Evolutionary conservation across 352 stramenopile genomes (phyloP), one percentile per base, ranked within the genome.

Genomic region (Globisporangium solare): DNA sequence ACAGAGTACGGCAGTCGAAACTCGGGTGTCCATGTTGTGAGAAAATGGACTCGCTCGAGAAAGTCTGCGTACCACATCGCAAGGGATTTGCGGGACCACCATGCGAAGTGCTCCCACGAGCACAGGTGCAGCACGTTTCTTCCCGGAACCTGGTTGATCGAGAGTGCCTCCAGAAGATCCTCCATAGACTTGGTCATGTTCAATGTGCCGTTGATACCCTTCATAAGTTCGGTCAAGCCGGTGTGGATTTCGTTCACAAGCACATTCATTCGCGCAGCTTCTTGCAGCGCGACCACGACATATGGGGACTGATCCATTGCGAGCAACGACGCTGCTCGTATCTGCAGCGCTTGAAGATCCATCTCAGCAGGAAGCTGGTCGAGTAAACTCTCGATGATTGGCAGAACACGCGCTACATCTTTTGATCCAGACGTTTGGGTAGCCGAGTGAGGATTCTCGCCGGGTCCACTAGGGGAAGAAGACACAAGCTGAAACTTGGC

Each of bases 171-270:
- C 20, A 82, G 69, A 0, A 97, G 68, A 43, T 97, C 86, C 45
- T 97, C 91, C 86, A 97, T 96, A 10, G 76, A 41, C 47, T 95
- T 83, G 12, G 90, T 95, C 83, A 95, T 95, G 52, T 88, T 95
- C 24, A 95, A 71, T 7, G 83, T 83, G 27, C 85, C 85, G 41
- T 90, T 77, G 63, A 95, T 80, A n/a, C 83, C 85, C 51, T 92
- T 91, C 40, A 70, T 80, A 1, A 95, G 57, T 21, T 95, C 83
- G 0, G 73, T 51, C 2, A 95, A 65, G 32, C 74, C 89, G 24
- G 66, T 46, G 6, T 78, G 74, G 47, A 94, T 83, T 54, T 91
- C 78, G 0, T 64, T 53, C 21, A 94, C 56, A 17, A 95, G 64
- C 11, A 53, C 59, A 53, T 89, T 74, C 83, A 95, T 93, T 8